Conservation (phyloP, 2,329 filamentous ascomycete species). For the Tolypocladium ovalisporum region DNA sequence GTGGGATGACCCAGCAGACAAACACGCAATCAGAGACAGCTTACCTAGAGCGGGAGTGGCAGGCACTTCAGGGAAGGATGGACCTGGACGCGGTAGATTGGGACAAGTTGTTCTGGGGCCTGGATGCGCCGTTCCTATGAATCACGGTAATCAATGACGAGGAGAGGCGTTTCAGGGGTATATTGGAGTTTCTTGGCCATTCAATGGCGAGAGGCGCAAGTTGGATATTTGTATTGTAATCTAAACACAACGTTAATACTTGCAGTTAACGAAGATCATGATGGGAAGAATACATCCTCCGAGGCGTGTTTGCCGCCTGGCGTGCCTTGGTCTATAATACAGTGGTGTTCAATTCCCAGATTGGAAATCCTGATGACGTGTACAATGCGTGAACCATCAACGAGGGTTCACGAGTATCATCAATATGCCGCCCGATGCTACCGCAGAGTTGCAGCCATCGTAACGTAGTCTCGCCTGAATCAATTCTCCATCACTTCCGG, state of each 20-base stretch:
- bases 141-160: too few species aligned
- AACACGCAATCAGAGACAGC: conserved; percentile 5
- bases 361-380: background rate
- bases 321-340: background rate
- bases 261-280: background rate
- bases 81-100: conserved; percentile 24
- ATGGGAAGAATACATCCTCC: too few species aligned
- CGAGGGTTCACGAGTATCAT: background rate
- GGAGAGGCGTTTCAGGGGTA: background rate
- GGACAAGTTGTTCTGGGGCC: conserved; percentile 21
- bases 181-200: background rate
- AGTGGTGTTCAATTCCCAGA: background rate
- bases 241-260: background rate
- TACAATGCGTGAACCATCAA: background rate
- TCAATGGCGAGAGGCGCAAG: background rate
- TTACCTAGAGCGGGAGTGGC: conserved; percentile 15
- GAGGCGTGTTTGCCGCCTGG: background rate
- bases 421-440: background rate
- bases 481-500: background rate
- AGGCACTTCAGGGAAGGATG: conserved; percentile 15
- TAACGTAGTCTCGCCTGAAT: background rate
- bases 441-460: background rate
- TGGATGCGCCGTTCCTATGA: conserved; percentile 22
- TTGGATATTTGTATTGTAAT: too few species aligned
- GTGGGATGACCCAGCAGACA: conserved; percentile 2